Evolutionary conservation across 2,329 filamentous ascomycete genomes (phyloP).

Genomic region (Stemphylium beticola): DNA sequence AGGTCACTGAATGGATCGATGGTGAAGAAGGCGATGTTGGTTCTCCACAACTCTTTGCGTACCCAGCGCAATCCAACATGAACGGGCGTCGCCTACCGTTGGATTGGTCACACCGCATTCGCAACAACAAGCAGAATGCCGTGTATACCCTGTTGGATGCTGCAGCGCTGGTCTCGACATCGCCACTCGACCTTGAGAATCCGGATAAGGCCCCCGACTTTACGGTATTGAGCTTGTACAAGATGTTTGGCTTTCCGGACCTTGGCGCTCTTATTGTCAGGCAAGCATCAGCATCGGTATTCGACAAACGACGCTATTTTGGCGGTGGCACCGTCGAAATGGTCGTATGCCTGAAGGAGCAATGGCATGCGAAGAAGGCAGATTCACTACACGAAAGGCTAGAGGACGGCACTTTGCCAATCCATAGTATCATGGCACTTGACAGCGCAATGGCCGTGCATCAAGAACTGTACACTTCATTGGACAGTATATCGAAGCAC

Average conservation of each 20-base stretch:
- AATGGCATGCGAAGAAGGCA: conserved; percentile 82
- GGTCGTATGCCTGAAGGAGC: conserved; percentile 76
- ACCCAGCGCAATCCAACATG: conserved; percentile 93
- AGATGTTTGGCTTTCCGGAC: conserved; percentile 97
- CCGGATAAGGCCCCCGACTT: conserved; percentile 76
- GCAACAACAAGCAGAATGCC: conserved; percentile 50
- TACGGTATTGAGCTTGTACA: conserved; percentile 86
- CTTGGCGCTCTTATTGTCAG: conserved; percentile 84
- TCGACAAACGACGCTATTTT: conserved; percentile 78
- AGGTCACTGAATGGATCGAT: conserved; percentile 70
- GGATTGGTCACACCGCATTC: conserved; percentile 63
- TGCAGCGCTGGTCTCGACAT: conserved; percentile 79
- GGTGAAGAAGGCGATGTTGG: conserved; percentile 23
- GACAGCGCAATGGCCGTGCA: conserved; percentile 76
- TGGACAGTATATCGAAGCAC: conserved; percentile 73
- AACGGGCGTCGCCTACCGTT: conserved; percentile 78
- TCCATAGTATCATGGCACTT: conserved; percentile 88
- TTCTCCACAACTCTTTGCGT: conserved; percentile 69
- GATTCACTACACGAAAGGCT: conserved; percentile 77
- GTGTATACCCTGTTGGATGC: conserved; percentile 81
- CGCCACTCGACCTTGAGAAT: conserved; percentile 73
- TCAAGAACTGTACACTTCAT: conserved; percentile 70
- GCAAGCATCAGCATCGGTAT: conserved; percentile 68
- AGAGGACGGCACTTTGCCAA: conserved; percentile 89
- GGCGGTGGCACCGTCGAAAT: conserved; percentile 94